phyloP scores from a whole-genome alignment of 768 basidiomycete species.

The Calocybe gangraenosa region DNA sequence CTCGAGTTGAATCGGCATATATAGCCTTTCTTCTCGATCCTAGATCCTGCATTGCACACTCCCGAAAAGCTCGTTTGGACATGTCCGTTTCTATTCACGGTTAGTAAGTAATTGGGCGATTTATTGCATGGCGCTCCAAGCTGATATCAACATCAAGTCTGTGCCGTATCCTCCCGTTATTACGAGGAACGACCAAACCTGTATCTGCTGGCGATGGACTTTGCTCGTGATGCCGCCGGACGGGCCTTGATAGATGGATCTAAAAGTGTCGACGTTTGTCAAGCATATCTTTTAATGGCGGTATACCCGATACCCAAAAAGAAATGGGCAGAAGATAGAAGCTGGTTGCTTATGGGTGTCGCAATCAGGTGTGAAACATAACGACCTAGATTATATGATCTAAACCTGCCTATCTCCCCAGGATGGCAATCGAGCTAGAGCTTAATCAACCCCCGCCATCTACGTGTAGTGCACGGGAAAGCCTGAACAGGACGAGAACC shows the following conservation, averaged over 20 bases:
- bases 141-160: constrained; percentile 37
- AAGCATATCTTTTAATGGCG: constrained; percentile 69
- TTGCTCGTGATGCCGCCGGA: constrained; percentile 58
- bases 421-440: constrained; percentile 71
- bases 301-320: constrained; percentile 60
- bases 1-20: constrained; percentile 22
- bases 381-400: not conserved
- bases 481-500: constrained; percentile 64
- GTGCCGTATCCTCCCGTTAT: constrained; percentile 66
- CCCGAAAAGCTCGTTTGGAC: constrained; percentile 49
- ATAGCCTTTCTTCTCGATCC: constrained; percentile 54
- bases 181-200: constrained; percentile 52
- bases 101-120: constrained; percentile 38
- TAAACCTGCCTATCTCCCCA: constrained; percentile 17
- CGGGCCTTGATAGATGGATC: constrained; percentile 55
- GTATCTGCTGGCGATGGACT: constrained; percentile 54
- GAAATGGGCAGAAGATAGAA: constrained; percentile 67
- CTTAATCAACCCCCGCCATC: constrained; percentile 52
- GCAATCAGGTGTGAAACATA: constrained; percentile 48
- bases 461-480: constrained; percentile 55
- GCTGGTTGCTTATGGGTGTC: constrained; percentile 70
- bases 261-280: constrained; percentile 72
- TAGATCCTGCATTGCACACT: constrained; percentile 54
- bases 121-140: not conserved
- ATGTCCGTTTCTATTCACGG: constrained; percentile 57